Conservation (phyloP, 2,329 filamentous ascomycete species). For the Westerdykella sp. region DNA sequence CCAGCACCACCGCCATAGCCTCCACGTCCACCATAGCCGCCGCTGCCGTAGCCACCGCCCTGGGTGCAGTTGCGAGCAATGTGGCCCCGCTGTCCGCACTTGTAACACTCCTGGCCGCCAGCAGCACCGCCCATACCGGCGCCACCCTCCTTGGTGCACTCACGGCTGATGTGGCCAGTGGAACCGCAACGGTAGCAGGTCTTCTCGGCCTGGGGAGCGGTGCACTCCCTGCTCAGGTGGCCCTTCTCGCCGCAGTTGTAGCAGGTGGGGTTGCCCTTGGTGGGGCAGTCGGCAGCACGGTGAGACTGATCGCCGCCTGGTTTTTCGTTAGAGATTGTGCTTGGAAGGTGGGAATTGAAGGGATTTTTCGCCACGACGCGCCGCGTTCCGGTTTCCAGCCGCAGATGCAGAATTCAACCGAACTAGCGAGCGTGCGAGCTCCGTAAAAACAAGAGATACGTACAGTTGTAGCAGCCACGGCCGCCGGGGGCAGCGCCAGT, state of each 20-base stretch:
- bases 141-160: slow-evolving; percentile 57
- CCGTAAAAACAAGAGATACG: slow-evolving; percentile 12
- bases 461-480: slow-evolving; percentile 41
- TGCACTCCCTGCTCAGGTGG: slow-evolving; percentile 72
- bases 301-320: slow-evolving; percentile 46
- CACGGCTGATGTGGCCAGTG: slow-evolving; percentile 84
- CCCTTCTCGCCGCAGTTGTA: slow-evolving; percentile 46
- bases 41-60: slow-evolving; percentile 43
- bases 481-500: slow-evolving; percentile 16
- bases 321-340: background rate
- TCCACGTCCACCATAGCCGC: slow-evolving; percentile 40
- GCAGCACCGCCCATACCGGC: slow-evolving; percentile 45
- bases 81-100: slow-evolving; percentile 94
- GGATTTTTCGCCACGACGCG: slow-evolving; percentile 7
- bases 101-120: slow-evolving; percentile 72
- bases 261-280: slow-evolving; percentile 46
- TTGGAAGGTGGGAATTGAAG: background rate
- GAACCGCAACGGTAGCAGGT: slow-evolving; percentile 69
- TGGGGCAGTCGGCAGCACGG: slow-evolving; percentile 47
- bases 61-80: slow-evolving; percentile 87
- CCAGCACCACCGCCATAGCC: slow-evolving; percentile 40
- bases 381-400: background rate
- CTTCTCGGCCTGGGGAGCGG: slow-evolving; percentile 80
- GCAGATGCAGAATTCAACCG: background rate
- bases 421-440: background rate